Percentiles rank a stretch among this genome's conserved stretches.
phyloP scores from a whole-genome alignment of 331 rosid genomes.

The Rhamnella rubrinervis region DNA sequence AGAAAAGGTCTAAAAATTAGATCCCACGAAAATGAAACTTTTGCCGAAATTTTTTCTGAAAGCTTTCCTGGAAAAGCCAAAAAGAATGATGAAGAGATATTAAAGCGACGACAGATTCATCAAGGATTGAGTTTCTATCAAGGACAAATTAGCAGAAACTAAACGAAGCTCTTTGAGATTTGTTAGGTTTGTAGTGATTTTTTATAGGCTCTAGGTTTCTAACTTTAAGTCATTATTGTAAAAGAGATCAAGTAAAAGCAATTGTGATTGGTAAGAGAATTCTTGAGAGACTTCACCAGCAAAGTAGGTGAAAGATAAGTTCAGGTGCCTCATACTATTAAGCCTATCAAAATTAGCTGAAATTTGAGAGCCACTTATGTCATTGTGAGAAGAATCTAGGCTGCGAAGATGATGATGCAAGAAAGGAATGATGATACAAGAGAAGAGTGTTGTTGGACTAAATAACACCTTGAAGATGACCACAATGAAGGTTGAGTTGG shows the following conservation, averaged over 20 bases:
- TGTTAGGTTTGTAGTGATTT: constrained; percentile 15
- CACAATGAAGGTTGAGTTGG: background rate
- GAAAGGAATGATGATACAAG: too few species aligned
- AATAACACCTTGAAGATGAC: constrained; percentile 16
- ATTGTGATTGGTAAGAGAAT: background rate
- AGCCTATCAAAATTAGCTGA: constrained; percentile 12
- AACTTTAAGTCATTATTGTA: background rate
- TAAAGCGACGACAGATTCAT: constrained; percentile 33
- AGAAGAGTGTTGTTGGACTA: constrained; percentile 16
- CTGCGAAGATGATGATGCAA: constrained; percentile 21
- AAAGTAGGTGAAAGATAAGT: background rate
- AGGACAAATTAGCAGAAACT: background rate
- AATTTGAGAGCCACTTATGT: background rate
- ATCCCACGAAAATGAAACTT: too few species aligned
- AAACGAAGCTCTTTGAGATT: constrained; percentile 2
- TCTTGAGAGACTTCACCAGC: background rate
- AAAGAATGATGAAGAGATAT: rapidly evolving
- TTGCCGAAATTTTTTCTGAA: too few species aligned
- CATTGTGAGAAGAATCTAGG: background rate
- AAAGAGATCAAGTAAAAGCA: constrained; percentile 18
- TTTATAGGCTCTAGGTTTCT: background rate
- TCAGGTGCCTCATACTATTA: constrained; percentile 9
- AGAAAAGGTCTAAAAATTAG: too few species aligned
- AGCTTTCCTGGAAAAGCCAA: background rate
- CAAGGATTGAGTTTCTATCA: background rate